Evolutionary conservation across 2,329 filamentous ascomycete genomes (phyloP), one percentile per base, ranked within the genome.

Genomic region (Sarocladiaceae sp.): DNA sequence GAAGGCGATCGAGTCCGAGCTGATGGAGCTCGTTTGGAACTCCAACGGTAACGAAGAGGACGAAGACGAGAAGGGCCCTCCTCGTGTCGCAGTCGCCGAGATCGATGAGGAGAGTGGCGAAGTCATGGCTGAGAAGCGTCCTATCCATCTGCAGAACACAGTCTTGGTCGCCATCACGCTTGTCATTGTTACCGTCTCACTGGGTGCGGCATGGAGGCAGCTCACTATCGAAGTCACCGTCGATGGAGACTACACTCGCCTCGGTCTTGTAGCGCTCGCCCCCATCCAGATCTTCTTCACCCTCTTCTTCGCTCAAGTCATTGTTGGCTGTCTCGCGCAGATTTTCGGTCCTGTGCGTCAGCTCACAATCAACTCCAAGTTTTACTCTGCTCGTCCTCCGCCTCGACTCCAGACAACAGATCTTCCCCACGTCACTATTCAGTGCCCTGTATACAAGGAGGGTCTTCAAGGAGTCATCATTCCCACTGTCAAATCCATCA

Each of bases 381-480:
- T 83, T 68, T 93, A 85, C 66, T 91, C 87, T 0, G 87, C 84
- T 1, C 70, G 73, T n/a, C 73, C 82, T 7, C 80, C 83, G 2
- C 74, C 75, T 16, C 71, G 84, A 39, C 63, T 89, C 21, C 74
- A 76, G 46, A 67, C 64, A 1, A 56, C 65, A 6, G 58, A 69
- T 20, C 72, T 90, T 13, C 85, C 84, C 2, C 85, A 88, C 57
- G 73, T 88, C 50, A 91, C 86, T 3, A 85, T 94, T 33, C 88
- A 95, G 58, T 90, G 86, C 60, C 88, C 88, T 4, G 85, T 94
- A 0, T 94, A 93, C 69, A 93, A 91, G 62, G 88, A 94, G 61
- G 86, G 87, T 51, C 72, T 94, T 3, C 67, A 68, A 27, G 78
- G 72, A 49, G 88, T 94, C 61, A 89, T 90, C 55, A 76, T 73